Conservation (phyloP, 2,329 filamentous ascomycete genomes). For the Colletotrichum sp. region DNA sequence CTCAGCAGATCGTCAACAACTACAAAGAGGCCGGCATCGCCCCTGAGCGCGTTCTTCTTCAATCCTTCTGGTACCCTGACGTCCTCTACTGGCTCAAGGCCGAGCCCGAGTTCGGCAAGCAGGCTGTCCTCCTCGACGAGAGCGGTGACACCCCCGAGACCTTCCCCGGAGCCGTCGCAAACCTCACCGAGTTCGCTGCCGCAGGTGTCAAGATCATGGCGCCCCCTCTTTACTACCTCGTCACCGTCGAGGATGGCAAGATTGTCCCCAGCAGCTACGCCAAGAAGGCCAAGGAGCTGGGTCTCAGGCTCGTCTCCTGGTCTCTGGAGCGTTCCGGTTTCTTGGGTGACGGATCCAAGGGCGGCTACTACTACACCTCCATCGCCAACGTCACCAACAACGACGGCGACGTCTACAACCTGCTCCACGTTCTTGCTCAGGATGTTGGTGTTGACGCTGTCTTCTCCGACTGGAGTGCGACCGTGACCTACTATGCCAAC, state of each 20-base stretch:
- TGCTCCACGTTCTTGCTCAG: slow-evolving; percentile 68
- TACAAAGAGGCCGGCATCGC: slow-evolving; percentile 59
- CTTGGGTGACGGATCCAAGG: slow-evolving; percentile 52
- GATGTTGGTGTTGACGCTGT: slow-evolving; percentile 66
- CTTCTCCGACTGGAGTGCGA: slow-evolving; percentile 74
- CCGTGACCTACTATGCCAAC: slow-evolving; percentile 74
- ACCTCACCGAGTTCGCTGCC: slow-evolving; percentile 58
- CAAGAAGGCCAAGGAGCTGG: slow-evolving; percentile 60
- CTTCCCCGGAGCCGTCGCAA: slow-evolving; percentile 58
- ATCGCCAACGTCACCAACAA: slow-evolving; percentile 59
- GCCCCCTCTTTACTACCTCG: slow-evolving; percentile 67
- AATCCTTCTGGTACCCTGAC: slow-evolving; percentile 70
- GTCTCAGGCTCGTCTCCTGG: slow-evolving; percentile 72
- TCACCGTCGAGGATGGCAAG: slow-evolving; percentile 54
- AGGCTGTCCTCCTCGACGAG: slow-evolving; percentile 70
- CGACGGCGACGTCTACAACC: slow-evolving; percentile 70
- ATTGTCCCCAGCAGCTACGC: slow-evolving; percentile 71
- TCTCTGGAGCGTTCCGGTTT: slow-evolving; percentile 70
- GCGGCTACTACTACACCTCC: slow-evolving; percentile 61
- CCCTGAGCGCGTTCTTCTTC: slow-evolving; percentile 61
- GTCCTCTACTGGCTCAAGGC: slow-evolving; percentile 70
- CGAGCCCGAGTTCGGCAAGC: slow-evolving; percentile 63
- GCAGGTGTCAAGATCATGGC: slow-evolving; percentile 67
- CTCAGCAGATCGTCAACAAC: slow-evolving; percentile 68
- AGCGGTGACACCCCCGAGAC: slow-evolving; percentile 58